phyloP scores from a whole-genome alignment of 2,329 filamentous ascomycete genomes.

The Hirsutella thompsonii region DNA sequence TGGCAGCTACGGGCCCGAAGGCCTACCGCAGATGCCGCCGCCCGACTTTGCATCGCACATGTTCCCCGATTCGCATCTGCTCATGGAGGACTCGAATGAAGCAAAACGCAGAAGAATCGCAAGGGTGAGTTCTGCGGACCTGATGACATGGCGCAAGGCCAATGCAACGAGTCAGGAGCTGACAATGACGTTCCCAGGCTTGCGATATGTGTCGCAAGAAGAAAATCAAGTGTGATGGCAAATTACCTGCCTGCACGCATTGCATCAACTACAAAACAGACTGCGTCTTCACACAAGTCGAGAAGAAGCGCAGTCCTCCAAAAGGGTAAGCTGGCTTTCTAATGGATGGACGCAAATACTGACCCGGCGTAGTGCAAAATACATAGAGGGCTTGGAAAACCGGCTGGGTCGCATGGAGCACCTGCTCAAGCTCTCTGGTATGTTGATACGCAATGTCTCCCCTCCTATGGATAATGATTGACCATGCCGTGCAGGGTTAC shows the following conservation, averaged over 20 bases:
- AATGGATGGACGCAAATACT: too few species aligned
- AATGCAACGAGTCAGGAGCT: too few species aligned
- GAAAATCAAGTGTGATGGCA: constrained; percentile 97
- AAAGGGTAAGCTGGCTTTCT: too few species aligned
- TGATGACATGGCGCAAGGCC: too few species aligned
- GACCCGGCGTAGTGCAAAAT: constrained; percentile 60
- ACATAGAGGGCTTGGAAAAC: constrained; percentile 94
- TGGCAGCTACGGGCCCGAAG: constrained; percentile 47
- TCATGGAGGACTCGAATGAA: constrained; percentile 59
- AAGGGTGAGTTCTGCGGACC: constrained; percentile 56
- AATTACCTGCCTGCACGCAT: constrained; percentile 86
- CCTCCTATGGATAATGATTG: neutral
- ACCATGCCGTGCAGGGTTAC: constrained; percentile 39
- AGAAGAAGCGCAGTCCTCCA: constrained; percentile 95
- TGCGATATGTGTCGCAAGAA: constrained; percentile 96
- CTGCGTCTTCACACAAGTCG: constrained; percentile 92
- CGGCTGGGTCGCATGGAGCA: constrained; percentile 93
- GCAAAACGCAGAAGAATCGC: constrained; percentile 83
- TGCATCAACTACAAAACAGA: constrained; percentile 98
- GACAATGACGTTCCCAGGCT: constrained; percentile 37
- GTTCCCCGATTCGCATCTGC: constrained; percentile 41
- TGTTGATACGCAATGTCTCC: constrained; percentile 5
- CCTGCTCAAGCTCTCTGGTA: constrained; percentile 69
- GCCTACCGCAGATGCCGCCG: constrained; percentile 39
- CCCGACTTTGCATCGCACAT: constrained; percentile 46